Percentiles rank a stretch among this genome's conserved stretches.
Conservation (phyloP, 176 grass and related monocot species). For the Thinopyrum elongatum region DNA sequence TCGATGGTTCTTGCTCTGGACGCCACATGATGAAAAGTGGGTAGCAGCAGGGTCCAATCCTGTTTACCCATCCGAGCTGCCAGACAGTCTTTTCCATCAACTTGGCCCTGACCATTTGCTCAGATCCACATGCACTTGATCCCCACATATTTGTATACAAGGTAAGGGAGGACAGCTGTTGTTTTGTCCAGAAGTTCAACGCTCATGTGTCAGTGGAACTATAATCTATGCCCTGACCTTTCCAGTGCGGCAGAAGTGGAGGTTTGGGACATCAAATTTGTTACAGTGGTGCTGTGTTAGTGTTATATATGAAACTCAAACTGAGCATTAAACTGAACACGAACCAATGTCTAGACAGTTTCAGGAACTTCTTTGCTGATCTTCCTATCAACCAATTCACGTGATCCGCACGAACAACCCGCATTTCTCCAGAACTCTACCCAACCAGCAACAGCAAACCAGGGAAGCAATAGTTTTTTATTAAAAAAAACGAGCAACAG, state of each 20-base stretch:
- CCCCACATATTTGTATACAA: conserved; percentile 22
- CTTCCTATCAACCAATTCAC: neutral
- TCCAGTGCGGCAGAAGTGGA: neutral
- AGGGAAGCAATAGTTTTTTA: neutral
- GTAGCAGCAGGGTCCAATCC: conserved; percentile 4
- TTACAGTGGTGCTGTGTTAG: neutral
- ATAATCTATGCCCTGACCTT: neutral
- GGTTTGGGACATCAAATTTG: neutral
- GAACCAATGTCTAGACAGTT: neutral
- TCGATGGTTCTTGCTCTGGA: conserved; percentile 15
- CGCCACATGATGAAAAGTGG: conserved; percentile 21
- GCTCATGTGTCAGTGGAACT: neutral
- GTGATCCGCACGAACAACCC: neutral
- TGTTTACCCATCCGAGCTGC: neutral
- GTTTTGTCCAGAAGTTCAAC: conserved; percentile 17
- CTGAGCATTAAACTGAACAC: neutral
- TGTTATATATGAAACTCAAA: neutral
- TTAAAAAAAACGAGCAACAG: neutral
- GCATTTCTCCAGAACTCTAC: conserved; percentile 6
- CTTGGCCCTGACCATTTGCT: neutral
- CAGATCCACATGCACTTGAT: conserved; percentile 10
- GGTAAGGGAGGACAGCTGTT: neutral
- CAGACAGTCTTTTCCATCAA: conserved; percentile 13
- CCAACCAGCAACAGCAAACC: neutral
- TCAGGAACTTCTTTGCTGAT: neutral